Conservation (phyloP, 805 yeast species). For the Zygosaccharomyces bailii region DNA sequence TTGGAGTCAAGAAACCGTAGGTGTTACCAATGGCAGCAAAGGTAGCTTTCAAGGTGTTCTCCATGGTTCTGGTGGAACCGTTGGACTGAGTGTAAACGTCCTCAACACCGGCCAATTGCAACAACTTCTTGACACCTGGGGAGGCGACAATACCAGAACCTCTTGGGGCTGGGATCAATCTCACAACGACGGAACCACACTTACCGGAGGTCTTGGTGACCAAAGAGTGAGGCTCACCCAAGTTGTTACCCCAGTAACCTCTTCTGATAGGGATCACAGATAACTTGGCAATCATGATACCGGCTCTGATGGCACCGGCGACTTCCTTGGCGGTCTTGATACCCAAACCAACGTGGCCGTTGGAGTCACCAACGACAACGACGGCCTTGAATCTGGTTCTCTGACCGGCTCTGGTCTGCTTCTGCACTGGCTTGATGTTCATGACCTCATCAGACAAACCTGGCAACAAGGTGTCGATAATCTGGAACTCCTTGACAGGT, state of each 20-base stretch:
- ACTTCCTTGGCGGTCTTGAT: slow-evolving; percentile 99
- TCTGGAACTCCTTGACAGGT: slow-evolving; percentile 99
- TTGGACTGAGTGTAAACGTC: slow-evolving; percentile 98
- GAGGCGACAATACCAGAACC: slow-evolving; percentile 99
- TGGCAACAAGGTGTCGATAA: slow-evolving; percentile 95
- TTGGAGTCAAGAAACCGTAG: slow-evolving; percentile 99
- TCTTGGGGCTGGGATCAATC: slow-evolving; percentile 99
- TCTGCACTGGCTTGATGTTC: slow-evolving; percentile 99
- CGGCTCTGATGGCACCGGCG: slow-evolving; percentile 99
- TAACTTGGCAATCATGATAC: slow-evolving; percentile 98
- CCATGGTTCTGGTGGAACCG: slow-evolving; percentile 99
- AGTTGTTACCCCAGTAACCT: slow-evolving; percentile 99
- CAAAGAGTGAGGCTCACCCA: slow-evolving; percentile 99
- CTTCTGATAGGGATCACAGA: slow-evolving; percentile 99
- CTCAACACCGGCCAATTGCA: slow-evolving; percentile 99
- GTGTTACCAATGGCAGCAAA: slow-evolving; percentile 99
- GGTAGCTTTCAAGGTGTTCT: slow-evolving; percentile 99
- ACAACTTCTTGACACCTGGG: slow-evolving; percentile 98
- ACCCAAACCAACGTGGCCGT: slow-evolving; percentile 99
- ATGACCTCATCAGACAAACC: slow-evolving; percentile 96
- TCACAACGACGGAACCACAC: slow-evolving; percentile 99
- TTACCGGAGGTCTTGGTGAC: slow-evolving; percentile 98
- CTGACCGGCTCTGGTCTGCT: slow-evolving; percentile 99
- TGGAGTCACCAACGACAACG: slow-evolving; percentile 98
- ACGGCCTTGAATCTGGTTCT: slow-evolving; percentile 99